phyloP scores from a whole-genome alignment of 441 rosid species.

The Eutrema salsugineum region DNA sequence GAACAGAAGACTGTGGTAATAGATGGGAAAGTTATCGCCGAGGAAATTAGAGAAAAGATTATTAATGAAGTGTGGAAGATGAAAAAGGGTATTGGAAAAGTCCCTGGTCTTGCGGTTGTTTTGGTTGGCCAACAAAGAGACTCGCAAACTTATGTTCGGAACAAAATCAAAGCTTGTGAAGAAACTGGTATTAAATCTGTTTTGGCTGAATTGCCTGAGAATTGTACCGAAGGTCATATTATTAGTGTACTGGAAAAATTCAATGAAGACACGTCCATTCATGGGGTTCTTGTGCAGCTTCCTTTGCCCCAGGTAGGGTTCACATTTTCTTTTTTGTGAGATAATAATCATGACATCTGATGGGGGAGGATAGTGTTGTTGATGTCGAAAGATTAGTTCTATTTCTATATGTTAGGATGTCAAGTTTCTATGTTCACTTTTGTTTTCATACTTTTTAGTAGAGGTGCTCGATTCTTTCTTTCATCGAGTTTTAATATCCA shows the following conservation, averaged over 20 bases:
- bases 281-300: conserved; percentile 94
- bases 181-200: conserved; percentile 82
- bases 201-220: conserved; percentile 49
- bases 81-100: conserved; percentile 61
- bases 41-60: conserved; percentile 63
- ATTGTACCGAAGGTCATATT: conserved; percentile 56
- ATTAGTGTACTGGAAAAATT: conserved; percentile 42
- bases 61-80: conserved; percentile 60
- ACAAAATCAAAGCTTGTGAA: conserved; percentile 80
- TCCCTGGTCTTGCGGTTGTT: conserved; percentile 92
- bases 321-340: background rate
- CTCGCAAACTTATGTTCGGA: conserved; percentile 77
- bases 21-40: conserved; percentile 80
- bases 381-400: background rate
- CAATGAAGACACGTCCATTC: conserved; percentile 65
- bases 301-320: conserved; percentile 78
- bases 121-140: conserved; percentile 82
- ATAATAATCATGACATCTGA: background rate
- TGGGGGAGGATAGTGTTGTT: background rate
- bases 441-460: background rate
- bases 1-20: conserved; percentile 46
- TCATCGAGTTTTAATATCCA: background rate
- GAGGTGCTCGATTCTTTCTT: background rate
- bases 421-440: background rate
- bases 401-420: background rate